Evolutionary conservation across 768 basidiomycete species (phyloP), one percentile per base, ranked within the genome.

Genomic region (Tephrocybe sp.): DNA sequence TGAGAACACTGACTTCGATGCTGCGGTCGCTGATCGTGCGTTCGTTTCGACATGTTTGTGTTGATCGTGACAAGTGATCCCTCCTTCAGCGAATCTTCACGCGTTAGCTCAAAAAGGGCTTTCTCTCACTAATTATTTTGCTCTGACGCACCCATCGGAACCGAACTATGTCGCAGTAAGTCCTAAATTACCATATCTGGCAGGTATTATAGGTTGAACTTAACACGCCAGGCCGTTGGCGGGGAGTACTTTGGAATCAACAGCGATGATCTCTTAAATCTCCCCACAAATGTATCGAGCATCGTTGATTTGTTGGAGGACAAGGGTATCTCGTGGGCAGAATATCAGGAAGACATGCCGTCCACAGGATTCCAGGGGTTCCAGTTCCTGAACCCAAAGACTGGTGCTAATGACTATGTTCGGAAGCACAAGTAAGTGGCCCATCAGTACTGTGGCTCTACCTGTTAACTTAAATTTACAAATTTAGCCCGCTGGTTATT

Each of bases 331-430:
- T 77, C 77, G 4, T 86, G 85, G 84, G 76, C 75, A 0, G 68
- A 76, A 11, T 86, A 85, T 58, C 76, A 83, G 60, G 83, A 85
- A 59, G 76, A 74, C 53, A 70, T 83, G 74, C 80, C 81, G 3
- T 61, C 61, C 1, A 76, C 79, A 48, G 80, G 74, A 8, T 83
- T 68, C 47, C 48, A 59, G 17, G 77, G 68, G 2, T 76, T 66
- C 60, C 69, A 71, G 55, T 73, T 56, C 25, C 25, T 57, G 54
- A 41, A 49, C 59, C 48, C 37, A 53, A 24, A 52, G 8, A 62
- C 64, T 39, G 61, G 60, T n/a, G 58, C 56, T 4, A 61, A 58
- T 37, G 63, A 66, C 46, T 66, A 67, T 51, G 63, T 67, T 11
- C 59, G 65, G 17, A 68, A 66, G 38, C 65, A 67, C 51, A 63